A percentile compares a stretch with the other conserved stretches of the same genome.
Conservation (phyloP, 179 eudicot genomes). For the Carnegiea gigantea region DNA sequence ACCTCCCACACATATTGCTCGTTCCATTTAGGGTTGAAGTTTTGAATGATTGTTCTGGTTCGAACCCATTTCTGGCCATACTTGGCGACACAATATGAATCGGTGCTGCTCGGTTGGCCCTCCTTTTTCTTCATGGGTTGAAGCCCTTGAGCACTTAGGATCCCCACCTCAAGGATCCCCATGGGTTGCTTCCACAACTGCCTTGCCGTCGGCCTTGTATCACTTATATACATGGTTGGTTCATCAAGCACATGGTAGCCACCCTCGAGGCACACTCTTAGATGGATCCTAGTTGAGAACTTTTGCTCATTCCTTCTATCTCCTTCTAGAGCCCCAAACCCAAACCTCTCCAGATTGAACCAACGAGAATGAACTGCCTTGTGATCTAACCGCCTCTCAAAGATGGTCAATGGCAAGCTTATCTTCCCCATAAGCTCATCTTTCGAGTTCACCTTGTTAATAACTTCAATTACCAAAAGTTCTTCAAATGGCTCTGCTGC, state of each 20-base stretch:
- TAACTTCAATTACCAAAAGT: constrained; percentile 54
- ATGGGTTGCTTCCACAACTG: constrained; percentile 83
- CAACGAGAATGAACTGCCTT: constrained; percentile 68
- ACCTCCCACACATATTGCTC: constrained; percentile 55
- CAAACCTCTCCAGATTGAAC: constrained; percentile 75
- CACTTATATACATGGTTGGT: constrained; percentile 82
- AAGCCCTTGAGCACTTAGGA: constrained; percentile 75
- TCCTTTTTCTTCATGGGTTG: constrained; percentile 68
- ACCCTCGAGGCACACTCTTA: constrained; percentile 80
- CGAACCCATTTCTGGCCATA: constrained; percentile 89
- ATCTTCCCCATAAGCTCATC: constrained; percentile 70
- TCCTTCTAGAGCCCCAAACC: constrained; percentile 69
- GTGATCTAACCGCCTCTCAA: constrained; percentile 68
- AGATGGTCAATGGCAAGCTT: constrained; percentile 41
- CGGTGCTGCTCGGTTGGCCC: constrained; percentile 48
- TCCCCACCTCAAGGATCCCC: constrained; percentile 83
- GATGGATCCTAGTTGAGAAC: constrained; percentile 74
- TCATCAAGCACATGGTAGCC: constrained; percentile 90
- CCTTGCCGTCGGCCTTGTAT: constrained; percentile 73
- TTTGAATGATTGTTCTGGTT: constrained; percentile 72
- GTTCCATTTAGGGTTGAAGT: constrained; percentile 73
- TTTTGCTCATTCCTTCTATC: constrained; percentile 67
- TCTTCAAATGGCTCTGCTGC: constrained; percentile 93
- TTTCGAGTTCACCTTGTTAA: constrained; percentile 49
- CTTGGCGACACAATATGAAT: constrained; percentile 85